Conservation (phyloP, 441 rosid species). For the Sinapis alba region DNA sequence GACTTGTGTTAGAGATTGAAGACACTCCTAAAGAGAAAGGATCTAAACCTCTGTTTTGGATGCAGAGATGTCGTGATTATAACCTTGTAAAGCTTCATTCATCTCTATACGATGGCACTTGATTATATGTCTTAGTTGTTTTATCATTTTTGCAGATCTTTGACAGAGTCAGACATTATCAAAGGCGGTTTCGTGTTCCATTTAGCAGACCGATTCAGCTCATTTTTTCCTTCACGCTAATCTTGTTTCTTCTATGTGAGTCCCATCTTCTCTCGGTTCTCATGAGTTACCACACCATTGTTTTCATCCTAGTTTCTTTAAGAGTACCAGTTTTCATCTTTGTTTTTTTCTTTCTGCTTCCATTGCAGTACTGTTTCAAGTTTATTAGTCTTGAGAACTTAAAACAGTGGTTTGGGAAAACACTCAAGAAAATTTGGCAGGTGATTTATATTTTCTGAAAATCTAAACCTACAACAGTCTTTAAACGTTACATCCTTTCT, state of each 20-base stretch:
- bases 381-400: constrained; percentile 47
- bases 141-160: constrained; percentile 46
- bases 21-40: constrained; percentile 79
- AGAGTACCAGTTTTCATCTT: neutral
- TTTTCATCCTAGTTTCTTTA: constrained; percentile 1
- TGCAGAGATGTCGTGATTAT: constrained; percentile 55
- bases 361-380: constrained; percentile 59
- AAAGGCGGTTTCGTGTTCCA: constrained; percentile 51
- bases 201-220: constrained; percentile 63
- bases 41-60: constrained; percentile 53
- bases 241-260: constrained; percentile 77
- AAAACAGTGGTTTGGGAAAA: neutral
- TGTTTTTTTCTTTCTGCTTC: constrained; percentile 6
- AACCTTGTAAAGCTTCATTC: constrained; percentile 38
- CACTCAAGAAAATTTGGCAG: neutral
- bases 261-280: constrained; percentile 19
- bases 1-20: constrained; percentile 43
- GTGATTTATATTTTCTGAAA: neutral
- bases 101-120: neutral
- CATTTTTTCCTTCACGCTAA: constrained; percentile 62
- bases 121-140: constrained; percentile 11
- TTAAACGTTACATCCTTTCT: constrained; percentile 7
- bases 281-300: constrained; percentile 6
- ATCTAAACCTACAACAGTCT: neutral
- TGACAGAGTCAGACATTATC: constrained; percentile 48